Evolutionary conservation across 441 rosid genomes (phyloP).

Genomic region (Capsella rubella): DNA sequence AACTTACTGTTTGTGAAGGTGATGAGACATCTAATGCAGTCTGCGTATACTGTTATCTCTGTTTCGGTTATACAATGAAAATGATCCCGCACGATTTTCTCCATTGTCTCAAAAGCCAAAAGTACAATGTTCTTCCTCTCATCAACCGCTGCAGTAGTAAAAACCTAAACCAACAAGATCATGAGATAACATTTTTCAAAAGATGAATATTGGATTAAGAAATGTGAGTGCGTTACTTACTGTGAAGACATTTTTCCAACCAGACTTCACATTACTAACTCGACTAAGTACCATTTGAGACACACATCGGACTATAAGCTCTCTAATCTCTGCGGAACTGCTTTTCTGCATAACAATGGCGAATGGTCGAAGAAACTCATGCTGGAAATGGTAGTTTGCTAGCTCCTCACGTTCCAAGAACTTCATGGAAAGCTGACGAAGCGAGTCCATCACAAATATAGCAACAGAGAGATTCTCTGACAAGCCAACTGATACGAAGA

Average conservation of each 20-base stretch:
- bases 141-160: slow-evolving; percentile 92
- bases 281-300: slow-evolving; percentile 99
- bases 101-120: slow-evolving; percentile 93
- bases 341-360: slow-evolving; percentile 95
- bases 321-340: slow-evolving; percentile 84
- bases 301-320: slow-evolving; percentile 92
- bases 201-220: background rate
- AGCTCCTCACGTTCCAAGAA: slow-evolving; percentile 98
- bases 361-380: slow-evolving; percentile 95
- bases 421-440: slow-evolving; percentile 98
- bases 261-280: slow-evolving; percentile 92
- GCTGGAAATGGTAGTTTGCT: slow-evolving; percentile 98
- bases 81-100: slow-evolving; percentile 95
- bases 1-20: slow-evolving; percentile 94
- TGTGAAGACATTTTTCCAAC: slow-evolving; percentile 97
- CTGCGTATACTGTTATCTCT: slow-evolving; percentile 83
- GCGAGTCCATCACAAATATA: slow-evolving; percentile 98
- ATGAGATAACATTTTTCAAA: background rate
- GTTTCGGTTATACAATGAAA: slow-evolving; percentile 94
- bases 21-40: slow-evolving; percentile 91
- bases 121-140: slow-evolving; percentile 89
- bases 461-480: slow-evolving; percentile 98
- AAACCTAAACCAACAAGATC: slow-evolving; percentile 59
- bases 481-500: slow-evolving; percentile 96
- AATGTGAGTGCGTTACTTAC: slow-evolving; percentile 53